These are phyloP conservation scores for Hemisphaericaspora lyxosophila DNA, from an alignment of 1,139 yeast species.

Conservation along the genomic window DNA sequence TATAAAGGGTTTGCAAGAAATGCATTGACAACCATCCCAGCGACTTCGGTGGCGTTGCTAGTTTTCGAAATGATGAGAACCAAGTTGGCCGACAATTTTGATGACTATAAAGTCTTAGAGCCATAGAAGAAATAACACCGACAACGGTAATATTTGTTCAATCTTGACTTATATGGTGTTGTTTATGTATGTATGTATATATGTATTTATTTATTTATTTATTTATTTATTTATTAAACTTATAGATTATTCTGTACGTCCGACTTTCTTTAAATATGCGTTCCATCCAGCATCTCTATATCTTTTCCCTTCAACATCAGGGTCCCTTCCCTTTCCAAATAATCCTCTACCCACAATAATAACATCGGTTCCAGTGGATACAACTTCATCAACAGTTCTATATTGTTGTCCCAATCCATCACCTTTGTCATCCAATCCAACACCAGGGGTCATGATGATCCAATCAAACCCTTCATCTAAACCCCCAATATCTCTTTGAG, in stretches of 20 bases:
- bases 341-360: slow-evolving; percentile 97
- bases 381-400: slow-evolving; percentile 84
- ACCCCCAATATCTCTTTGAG: slow-evolving; percentile 87
- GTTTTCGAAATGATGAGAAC: slow-evolving; percentile 83
- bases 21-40: slow-evolving; percentile 77
- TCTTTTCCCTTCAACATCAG: slow-evolving; percentile 79
- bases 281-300: slow-evolving; percentile 94
- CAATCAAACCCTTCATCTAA: slow-evolving; percentile 85
- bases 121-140: slow-evolving; percentile 7
- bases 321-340: slow-evolving; percentile 94
- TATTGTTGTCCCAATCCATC: slow-evolving; percentile 96
- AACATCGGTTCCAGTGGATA: slow-evolving; percentile 81
- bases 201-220: slow-evolving; percentile 4
- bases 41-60: slow-evolving; percentile 80
- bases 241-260: slow-evolving; percentile 7
- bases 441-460: slow-evolving; percentile 97
- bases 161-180: not conserved
- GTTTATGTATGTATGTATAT: not conserved
- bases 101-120: slow-evolving; percentile 20
- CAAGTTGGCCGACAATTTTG: slow-evolving; percentile 33
- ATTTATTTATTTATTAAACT: slow-evolving; percentile 7
- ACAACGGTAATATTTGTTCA: too few relatives aligned
- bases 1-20: slow-evolving; percentile 77
- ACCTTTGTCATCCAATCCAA: slow-evolving; percentile 96
- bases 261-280: slow-evolving; percentile 61